Conservation (phyloP, 768 basidiomycete genomes). For the Mycena venus region DNA sequence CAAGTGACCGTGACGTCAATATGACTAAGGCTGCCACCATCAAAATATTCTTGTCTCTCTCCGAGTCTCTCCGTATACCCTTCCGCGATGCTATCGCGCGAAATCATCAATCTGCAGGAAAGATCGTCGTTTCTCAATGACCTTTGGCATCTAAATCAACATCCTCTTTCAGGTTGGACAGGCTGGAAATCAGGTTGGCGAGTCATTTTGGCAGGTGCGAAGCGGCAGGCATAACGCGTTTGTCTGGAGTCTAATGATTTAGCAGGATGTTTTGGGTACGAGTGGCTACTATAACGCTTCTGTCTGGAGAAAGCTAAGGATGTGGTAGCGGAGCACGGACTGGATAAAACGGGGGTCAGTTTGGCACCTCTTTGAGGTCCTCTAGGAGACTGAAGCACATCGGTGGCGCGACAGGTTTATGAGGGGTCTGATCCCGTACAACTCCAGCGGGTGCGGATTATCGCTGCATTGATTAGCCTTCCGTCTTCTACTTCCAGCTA, state of each 20-base stretch:
- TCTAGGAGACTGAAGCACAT: conserved; percentile 29
- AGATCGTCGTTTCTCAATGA: conserved; percentile 18
- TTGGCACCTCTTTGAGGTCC: conserved; percentile 23
- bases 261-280: no score
- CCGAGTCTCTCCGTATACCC: conserved; percentile 20
- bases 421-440: conserved; percentile 81
- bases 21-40: neutral
- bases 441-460: conserved; percentile 72
- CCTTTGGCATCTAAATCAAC: neutral
- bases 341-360: conserved; percentile 78
- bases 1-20: neutral
- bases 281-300: no score
- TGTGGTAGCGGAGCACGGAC: conserved; percentile 89
- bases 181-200: conserved; percentile 86
- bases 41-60: conserved; percentile 17
- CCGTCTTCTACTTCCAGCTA: conserved; percentile 2
- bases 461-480: neutral
- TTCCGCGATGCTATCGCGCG: conserved; percentile 67
- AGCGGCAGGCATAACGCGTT: no score
- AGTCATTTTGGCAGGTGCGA: conserved; percentile 94
- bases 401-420: conserved; percentile 64
- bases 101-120: conserved; percentile 89
- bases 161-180: conserved; percentile 23
- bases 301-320: no score
- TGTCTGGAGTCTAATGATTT: no score